A percentile compares a stretch with the other conserved stretches of the same genome.
Evolutionary conservation across 2,329 filamentous ascomycete genomes (phyloP).

Genomic region (Pestalotiopsis sp.): DNA sequence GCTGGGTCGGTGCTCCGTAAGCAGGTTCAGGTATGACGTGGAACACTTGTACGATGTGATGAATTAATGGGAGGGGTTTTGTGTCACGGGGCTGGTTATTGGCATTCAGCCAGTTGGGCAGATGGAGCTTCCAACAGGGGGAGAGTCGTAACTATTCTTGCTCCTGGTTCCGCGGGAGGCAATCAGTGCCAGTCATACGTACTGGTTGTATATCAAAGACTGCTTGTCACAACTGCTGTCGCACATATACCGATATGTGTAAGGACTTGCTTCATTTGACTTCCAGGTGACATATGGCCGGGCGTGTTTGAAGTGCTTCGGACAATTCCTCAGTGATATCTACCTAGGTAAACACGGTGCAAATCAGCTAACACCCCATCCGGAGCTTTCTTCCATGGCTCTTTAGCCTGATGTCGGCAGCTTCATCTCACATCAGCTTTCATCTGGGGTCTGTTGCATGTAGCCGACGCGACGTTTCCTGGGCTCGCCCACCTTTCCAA

Average conservation of each 20-base stretch:
- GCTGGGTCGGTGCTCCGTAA: conserved; percentile 7
- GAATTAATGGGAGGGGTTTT: background rate
- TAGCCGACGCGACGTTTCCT: no score
- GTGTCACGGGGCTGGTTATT: background rate
- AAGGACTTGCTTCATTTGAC: background rate
- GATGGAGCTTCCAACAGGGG: background rate
- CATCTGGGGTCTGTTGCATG: no score
- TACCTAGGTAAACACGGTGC: no score
- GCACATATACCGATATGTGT: background rate
- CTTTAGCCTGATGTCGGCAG: no score
- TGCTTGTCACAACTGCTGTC: background rate
- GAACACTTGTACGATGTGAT: background rate
- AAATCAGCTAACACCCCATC: no score
- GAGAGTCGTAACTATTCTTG: background rate
- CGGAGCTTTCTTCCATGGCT: no score
- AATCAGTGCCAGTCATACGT: background rate
- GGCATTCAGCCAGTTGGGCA: background rate
- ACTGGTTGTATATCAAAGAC: background rate
- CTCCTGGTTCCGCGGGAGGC: background rate
- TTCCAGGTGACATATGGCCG: no score
- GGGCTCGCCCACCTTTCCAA: no score
- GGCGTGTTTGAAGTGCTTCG: no score
- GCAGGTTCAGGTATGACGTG: background rate
- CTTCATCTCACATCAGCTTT: no score
- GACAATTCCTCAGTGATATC: no score